Base-by-base conservation (phyloP, 305 asterid species). In the Fraxinus sp. region DNA sequence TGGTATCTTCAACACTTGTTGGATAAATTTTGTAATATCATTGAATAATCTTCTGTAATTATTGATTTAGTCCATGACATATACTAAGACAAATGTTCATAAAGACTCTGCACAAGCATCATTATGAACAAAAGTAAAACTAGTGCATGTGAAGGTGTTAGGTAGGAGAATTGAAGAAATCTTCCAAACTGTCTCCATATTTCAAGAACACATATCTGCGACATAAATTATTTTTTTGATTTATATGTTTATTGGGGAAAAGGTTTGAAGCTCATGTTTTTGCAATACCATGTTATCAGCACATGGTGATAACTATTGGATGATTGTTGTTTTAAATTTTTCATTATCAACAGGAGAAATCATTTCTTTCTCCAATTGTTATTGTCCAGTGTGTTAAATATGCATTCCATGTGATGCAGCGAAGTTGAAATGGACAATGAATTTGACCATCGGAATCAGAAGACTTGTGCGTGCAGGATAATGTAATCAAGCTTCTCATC, bases 351-450 rank as follows among this genome's bases (percentile, higher is more conserved):
- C 22, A 14, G 22, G 62, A 14, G 62, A 49, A 49, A 49, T 49
- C 62, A 16, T 6, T 33, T 72, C 37, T 83, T 46, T 30, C 16
- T 24, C 13, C 30, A 22, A 14, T 30, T 82, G 22, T 36, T 7
- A 62, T 10, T 20, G 46, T 36, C 79, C 75, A 22, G 74, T 43
- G 77, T 49, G 62, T 49, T 49, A 84, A 89, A 62, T 46, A 59
- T 77, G 33, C 32, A 43, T 33, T 83, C 72, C 66, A 10, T 85
- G 79, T 75, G 75, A 83, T 86, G 87, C 98, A 95, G 98, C 55
- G 98, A 95, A 59, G 91, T 79, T 83, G 98, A 82, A 73, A 92
- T 94, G 28, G 99, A 93, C 73, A 92, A 91, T 49, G 98, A 94
- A 36, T 92, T 90, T 82, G 90, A 85, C 81, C 89, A 82, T 71